These are phyloP conservation scores for Aeminium ludgeri DNA, from an alignment of 495 filamentous ascomycete genomes.

Conservation along the genomic window DNA sequence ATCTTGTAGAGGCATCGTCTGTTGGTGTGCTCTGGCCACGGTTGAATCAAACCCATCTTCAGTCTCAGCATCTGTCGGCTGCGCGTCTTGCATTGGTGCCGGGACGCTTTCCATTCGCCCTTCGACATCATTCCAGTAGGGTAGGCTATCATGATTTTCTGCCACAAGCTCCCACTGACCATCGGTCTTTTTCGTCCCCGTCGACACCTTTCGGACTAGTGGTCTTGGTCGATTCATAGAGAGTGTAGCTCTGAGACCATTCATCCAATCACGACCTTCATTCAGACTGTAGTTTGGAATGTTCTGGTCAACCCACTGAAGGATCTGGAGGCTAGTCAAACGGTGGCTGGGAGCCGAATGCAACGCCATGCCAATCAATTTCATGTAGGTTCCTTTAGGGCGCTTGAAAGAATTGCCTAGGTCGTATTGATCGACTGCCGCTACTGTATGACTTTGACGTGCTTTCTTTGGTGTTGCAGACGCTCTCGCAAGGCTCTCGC, in stretches of 20 bases:
- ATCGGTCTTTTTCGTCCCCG: neutral
- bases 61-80: too few relatives aligned
- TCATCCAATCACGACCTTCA: conserved; percentile 6
- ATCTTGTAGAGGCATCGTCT: too few relatives aligned
- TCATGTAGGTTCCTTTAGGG: neutral
- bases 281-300: conserved; percentile 6
- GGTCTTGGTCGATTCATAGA: neutral
- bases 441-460: neutral
- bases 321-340: conserved; percentile 1
- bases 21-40: too few relatives aligned
- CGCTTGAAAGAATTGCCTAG: conserved; percentile 5
- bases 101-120: too few relatives aligned
- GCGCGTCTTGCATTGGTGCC: too few relatives aligned
- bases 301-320: conserved; percentile 9
- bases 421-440: conserved; percentile 1
- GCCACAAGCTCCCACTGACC: neutral
- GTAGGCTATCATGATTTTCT: neutral
- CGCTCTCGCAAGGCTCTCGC: neutral
- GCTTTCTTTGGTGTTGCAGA: neutral
- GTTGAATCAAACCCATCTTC: too few relatives aligned
- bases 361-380: conserved; percentile 13
- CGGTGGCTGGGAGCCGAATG: neutral
- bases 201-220: neutral
- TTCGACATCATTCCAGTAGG: too few relatives aligned
- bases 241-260: conserved; percentile 1